These are phyloP conservation scores for Circinella minor DNA, from an alignment of 371 early-diverging fungal species.

Conservation along the genomic window DNA sequence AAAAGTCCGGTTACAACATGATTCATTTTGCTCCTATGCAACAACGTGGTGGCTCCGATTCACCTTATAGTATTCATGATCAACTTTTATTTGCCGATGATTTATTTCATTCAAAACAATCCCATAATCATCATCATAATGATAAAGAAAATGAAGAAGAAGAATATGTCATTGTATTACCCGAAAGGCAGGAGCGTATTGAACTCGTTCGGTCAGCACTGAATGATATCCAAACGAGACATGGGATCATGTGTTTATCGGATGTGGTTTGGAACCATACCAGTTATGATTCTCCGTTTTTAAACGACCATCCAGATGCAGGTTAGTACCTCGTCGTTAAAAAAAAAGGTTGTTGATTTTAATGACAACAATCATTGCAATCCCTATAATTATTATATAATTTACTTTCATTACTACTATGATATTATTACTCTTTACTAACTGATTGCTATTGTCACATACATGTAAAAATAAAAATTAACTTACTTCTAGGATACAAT, in stretches of 20 bases:
- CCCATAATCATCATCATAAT: constrained; percentile 15
- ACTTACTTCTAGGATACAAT: constrained; percentile 76
- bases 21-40: constrained; percentile 96
- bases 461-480: neutral
- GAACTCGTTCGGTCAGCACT: constrained; percentile 60
- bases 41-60: constrained; percentile 87
- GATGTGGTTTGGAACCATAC: constrained; percentile 99
- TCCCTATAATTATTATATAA: too few relatives aligned
- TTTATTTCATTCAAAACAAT: constrained; percentile 64
- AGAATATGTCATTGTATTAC: too few relatives aligned
- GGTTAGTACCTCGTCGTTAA: constrained; percentile 40
- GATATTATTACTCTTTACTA: too few relatives aligned
- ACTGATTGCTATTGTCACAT: too few relatives aligned
- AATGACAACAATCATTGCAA: too few relatives aligned
- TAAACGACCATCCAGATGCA: constrained; percentile 94
- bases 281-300: constrained; percentile 87
- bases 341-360: too few relatives aligned
- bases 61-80: constrained; percentile 95
- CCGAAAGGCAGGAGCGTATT: constrained; percentile 49
- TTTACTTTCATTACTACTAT: too few relatives aligned
- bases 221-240: constrained; percentile 57
- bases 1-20: constrained; percentile 92
- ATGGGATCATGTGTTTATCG: constrained; percentile 79
- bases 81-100: constrained; percentile 87
- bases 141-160: constrained; percentile 21